Evolutionary conservation across 441 rosid species (phyloP).

Genomic region (Omphalea diandra): DNA sequence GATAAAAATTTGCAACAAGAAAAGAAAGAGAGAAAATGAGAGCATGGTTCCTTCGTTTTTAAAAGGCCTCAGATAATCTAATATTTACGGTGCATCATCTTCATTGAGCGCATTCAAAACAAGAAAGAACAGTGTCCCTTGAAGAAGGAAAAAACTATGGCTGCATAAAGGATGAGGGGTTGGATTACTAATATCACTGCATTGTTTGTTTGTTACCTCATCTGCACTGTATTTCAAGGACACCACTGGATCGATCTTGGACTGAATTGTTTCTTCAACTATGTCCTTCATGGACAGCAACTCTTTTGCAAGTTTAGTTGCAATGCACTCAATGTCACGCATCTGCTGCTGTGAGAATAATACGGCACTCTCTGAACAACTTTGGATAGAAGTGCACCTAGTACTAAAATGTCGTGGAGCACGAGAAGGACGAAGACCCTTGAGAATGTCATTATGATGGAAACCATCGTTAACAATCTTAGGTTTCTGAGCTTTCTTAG

Average conservation of each 20-base stretch:
- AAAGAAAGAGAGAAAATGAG: too few relatives aligned
- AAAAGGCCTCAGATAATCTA: not conserved
- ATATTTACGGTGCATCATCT: not conserved
- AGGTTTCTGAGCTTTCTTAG: too few relatives aligned
- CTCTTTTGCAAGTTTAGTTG: conserved; percentile 61
- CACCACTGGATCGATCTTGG: conserved; percentile 33
- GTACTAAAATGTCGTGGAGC: conserved; percentile 29
- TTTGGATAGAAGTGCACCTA: conserved; percentile 41
- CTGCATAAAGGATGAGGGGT: not conserved
- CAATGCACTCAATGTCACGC: conserved; percentile 56
- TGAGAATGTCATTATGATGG: conserved; percentile 36
- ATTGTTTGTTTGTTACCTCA: conserved; percentile 43
- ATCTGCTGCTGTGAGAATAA: conserved; percentile 77
- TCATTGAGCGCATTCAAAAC: not conserved
- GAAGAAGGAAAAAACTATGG: not conserved
- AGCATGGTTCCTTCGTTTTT: not conserved
- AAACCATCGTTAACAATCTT: conserved; percentile 36
- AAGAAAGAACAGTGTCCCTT: not conserved
- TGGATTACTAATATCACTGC: conserved; percentile 3
- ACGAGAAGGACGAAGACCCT: conserved; percentile 37
- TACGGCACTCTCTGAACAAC: conserved; percentile 67
- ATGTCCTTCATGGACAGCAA: conserved; percentile 62
- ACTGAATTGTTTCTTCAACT: conserved; percentile 45
- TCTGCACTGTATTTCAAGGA: conserved; percentile 42
- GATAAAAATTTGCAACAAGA: too few relatives aligned